phyloP scores from a whole-genome alignment of 2,329 filamentous ascomycete species.

The Stagonosporopsis tanaceti region DNA sequence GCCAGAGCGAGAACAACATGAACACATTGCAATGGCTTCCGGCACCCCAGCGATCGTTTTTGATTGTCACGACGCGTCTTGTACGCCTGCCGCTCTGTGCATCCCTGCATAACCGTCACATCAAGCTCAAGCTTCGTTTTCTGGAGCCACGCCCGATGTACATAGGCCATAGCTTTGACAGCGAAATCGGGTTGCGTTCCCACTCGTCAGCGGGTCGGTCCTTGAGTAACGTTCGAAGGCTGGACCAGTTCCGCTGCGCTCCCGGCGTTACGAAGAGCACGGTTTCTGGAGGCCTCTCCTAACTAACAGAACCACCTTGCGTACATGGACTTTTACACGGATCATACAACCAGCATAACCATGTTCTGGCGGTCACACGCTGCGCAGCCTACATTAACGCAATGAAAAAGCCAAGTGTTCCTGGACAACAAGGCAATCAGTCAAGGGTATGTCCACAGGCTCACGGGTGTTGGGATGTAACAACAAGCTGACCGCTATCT shows the following conservation, averaged over 20 bases:
- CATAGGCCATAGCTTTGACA: conserved; percentile 15
- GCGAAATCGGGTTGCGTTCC: conserved; percentile 17
- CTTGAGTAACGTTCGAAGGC: conserved; percentile 15
- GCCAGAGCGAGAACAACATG: conserved; percentile 1
- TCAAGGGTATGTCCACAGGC: neutral
- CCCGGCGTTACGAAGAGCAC: conserved; percentile 7
- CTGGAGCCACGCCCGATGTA: conserved; percentile 14
- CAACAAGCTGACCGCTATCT: neutral
- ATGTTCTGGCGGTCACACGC: neutral
- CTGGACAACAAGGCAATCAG: neutral
- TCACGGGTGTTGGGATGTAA: neutral
- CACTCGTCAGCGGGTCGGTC: conserved; percentile 22
- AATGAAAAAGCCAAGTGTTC: neutral
- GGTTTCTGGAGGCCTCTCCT: conserved; percentile 7
- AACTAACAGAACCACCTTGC: neutral
- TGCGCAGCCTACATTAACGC: conserved; percentile 1
- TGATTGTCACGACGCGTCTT: conserved; percentile 13
- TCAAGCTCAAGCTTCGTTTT: conserved; percentile 10
- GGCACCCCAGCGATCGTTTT: conserved; percentile 2
- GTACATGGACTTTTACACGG: neutral
- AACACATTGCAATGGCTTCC: neutral
- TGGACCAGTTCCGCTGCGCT: conserved; percentile 4
- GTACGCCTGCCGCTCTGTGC: conserved; percentile 17
- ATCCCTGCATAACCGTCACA: conserved; percentile 10
- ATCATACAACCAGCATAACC: neutral